phyloP scores from a whole-genome alignment of 2,329 filamentous ascomycete species.

The Epichloe brachyelytri region DNA sequence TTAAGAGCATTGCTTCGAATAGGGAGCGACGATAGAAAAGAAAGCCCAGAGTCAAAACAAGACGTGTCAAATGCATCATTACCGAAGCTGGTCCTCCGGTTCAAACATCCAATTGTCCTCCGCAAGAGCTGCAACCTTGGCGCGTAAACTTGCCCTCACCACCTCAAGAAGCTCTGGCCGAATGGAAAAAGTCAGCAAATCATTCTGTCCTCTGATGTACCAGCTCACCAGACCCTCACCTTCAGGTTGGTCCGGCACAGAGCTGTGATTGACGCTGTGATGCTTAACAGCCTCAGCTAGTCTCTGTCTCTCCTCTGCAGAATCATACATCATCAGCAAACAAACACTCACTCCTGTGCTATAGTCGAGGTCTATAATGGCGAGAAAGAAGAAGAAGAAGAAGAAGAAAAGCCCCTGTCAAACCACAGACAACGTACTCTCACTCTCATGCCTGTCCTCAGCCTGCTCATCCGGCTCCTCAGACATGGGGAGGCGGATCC shows the following conservation, averaged over 20 bases:
- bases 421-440: conserved; percentile 28
- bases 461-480: conserved; percentile 44
- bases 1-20: too few relatives aligned
- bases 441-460: conserved; percentile 44
- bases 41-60: background rate
- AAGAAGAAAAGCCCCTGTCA: background rate
- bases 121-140: conserved; percentile 59
- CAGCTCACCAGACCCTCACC: conserved; percentile 32
- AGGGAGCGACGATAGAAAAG: background rate
- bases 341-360: background rate
- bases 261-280: conserved; percentile 42
- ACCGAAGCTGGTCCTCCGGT: conserved; percentile 41
- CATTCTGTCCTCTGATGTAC: background rate
- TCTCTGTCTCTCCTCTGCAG: conserved; percentile 43
- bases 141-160: conserved; percentile 55
- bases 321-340: background rate
- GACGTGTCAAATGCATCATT: conserved; percentile 10
- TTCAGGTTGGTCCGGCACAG: conserved; percentile 49
- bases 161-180: conserved; percentile 54
- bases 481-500: conserved; percentile 38
- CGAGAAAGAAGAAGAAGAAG: too few relatives aligned
- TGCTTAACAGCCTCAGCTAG: conserved; percentile 49
- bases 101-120: conserved; percentile 93
- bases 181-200: background rate
- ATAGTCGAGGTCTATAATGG: background rate